phyloP scores from a whole-genome alignment of 345 rosid genomes.

The Erodium maritimum region DNA sequence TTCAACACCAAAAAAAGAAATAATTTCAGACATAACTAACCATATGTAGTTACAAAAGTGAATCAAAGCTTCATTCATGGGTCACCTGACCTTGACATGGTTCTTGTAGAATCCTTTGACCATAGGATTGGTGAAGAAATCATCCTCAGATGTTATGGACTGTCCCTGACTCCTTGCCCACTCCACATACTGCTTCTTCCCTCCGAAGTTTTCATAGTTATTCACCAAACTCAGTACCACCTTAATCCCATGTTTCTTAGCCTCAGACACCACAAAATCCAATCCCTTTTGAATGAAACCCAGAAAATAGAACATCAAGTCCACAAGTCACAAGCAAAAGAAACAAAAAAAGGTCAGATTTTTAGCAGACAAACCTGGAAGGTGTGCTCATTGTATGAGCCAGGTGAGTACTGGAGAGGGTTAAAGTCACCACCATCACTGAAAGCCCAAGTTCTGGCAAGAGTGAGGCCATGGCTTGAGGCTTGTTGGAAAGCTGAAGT shows the following conservation, averaged over 20 bases:
- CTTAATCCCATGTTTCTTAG: conserved; percentile 29
- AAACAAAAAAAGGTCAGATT: too few species aligned
- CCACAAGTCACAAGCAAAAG: too few species aligned
- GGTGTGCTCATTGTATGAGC: conserved; percentile 39
- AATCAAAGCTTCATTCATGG: too few species aligned
- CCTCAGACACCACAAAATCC: conserved; percentile 69
- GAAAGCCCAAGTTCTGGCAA: conserved; percentile 79
- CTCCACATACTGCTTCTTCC: conserved; percentile 41
- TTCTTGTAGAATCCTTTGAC: conserved; percentile 49
- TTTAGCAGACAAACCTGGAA: too few species aligned
- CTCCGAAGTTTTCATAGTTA: conserved; percentile 56
- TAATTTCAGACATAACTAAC: too few species aligned
- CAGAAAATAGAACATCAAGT: too few species aligned
- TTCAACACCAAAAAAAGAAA: too few species aligned
- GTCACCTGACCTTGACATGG: conserved; percentile 50
- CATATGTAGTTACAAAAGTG: too few species aligned
- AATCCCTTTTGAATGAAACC: conserved; percentile 30
- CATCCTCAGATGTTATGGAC: conserved; percentile 31
- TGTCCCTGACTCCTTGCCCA: conserved; percentile 49
- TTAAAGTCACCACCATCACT: conserved; percentile 37
- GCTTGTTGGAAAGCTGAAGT: conserved; percentile 27
- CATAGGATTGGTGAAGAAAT: conserved; percentile 41
- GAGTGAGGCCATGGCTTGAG: conserved; percentile 43
- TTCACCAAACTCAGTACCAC: conserved; percentile 62
- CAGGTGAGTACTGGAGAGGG: conserved; percentile 67